Evolutionary conservation across 2,329 filamentous ascomycete species (phyloP).

Genomic region (Chaetomium sp.): DNA sequence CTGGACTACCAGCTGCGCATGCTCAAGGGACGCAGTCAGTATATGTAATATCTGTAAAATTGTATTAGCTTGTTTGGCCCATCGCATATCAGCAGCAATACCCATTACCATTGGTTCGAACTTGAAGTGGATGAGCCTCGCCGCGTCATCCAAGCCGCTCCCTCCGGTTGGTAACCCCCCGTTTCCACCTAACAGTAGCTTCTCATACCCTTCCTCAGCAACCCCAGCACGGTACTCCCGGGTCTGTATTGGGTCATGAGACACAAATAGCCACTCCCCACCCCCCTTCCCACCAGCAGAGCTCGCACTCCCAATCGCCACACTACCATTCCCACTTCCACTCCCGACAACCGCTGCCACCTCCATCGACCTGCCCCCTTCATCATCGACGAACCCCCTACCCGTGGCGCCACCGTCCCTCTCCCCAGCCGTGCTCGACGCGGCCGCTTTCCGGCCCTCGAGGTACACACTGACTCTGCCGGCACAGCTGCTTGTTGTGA

Average conservation of each 20-base stretch:
- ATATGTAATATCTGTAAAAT: conserved; percentile 73
- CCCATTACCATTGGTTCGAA: conserved; percentile 82
- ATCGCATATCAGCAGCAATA: too few relatives aligned
- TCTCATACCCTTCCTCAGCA: conserved; percentile 8
- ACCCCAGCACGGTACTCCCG: not conserved
- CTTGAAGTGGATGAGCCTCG: conserved; percentile 68
- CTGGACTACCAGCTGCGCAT: conserved; percentile 69
- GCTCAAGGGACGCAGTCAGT: conserved; percentile 64
- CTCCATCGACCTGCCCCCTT: too few relatives aligned
- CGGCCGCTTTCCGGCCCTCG: conserved; percentile 59
- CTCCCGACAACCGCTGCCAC: not conserved
- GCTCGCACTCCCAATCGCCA: conserved; percentile 20
- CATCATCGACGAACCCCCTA: conserved; percentile 7
- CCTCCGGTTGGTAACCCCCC: conserved; percentile 14
- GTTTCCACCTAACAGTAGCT: conserved; percentile 24
- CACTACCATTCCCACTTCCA: not conserved
- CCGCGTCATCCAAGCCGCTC: conserved; percentile 9
- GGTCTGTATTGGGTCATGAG: conserved; percentile 57
- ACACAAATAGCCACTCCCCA: conserved; percentile 84
- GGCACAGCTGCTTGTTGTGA: conserved; percentile 90
- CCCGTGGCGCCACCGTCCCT: conserved; percentile 16
- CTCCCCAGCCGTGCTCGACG: not conserved
- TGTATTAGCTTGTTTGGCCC: too few relatives aligned
- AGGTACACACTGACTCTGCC: conserved; percentile 83
- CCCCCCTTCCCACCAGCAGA: conserved; percentile 72